Evolutionary conservation across 768 basidiomycete species (phyloP).

Genomic region (Phaffia australis): DNA sequence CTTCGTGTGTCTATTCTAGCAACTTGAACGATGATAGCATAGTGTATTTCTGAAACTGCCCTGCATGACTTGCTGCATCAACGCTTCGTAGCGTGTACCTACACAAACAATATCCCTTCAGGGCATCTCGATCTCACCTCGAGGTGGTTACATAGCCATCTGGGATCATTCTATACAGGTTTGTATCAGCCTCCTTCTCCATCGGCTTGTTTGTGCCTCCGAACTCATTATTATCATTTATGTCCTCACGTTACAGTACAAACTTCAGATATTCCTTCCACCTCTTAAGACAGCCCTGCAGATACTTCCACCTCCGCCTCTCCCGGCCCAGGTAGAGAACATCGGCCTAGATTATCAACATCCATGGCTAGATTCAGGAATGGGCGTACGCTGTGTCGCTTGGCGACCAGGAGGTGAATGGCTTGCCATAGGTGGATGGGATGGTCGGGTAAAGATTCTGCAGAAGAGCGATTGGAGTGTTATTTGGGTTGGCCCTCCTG

Average conservation of each 20-base stretch:
- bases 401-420: conserved; percentile 85
- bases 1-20: conserved; percentile 45
- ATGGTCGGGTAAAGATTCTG: conserved; percentile 68
- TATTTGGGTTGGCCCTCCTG: conserved; percentile 51
- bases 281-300: conserved; percentile 55
- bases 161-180: conserved; percentile 85
- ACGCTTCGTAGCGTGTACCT: conserved; percentile 58
- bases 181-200: conserved; percentile 28
- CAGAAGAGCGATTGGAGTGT: conserved; percentile 66
- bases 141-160: conserved; percentile 59
- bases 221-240: not conserved
- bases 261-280: conserved; percentile 54
- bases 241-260: conserved; percentile 48
- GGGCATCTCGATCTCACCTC: conserved; percentile 64
- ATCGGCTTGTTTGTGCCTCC: not conserved
- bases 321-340: not conserved
- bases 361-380: conserved; percentile 52
- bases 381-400: conserved; percentile 63
- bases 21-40: too few species aligned
- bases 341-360: not conserved
- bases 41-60: not conserved
- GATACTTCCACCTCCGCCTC: conserved; percentile 53
- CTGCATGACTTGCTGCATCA: not conserved
- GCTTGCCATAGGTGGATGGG: conserved; percentile 73
- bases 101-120: conserved; percentile 62